Conservation (phyloP, 768 basidiomycete species). For the Lentinula boryana region DNA sequence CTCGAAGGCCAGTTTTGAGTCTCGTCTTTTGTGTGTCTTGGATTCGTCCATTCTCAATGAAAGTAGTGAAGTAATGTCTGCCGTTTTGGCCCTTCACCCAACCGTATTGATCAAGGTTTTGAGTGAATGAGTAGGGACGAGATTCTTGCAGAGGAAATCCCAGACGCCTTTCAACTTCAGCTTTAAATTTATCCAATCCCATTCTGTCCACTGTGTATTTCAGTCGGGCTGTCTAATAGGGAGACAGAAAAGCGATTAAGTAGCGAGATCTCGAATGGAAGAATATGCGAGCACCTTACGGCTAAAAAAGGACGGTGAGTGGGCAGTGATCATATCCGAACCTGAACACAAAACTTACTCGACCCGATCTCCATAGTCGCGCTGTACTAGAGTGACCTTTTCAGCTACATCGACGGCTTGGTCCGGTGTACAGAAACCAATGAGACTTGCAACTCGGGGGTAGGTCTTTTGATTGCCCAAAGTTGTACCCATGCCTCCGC, state of each 20-base stretch:
- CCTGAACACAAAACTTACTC: constrained; percentile 54
- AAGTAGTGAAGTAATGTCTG: constrained; percentile 85
- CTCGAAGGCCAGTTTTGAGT: constrained; percentile 88
- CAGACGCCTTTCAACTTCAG: constrained; percentile 83
- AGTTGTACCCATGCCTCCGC: constrained; percentile 99
- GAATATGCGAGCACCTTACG: constrained; percentile 39
- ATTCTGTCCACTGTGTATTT: constrained; percentile 98
- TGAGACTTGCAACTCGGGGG: constrained; percentile 77
- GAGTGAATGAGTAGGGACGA: constrained; percentile 74
- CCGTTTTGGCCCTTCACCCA: constrained; percentile 89
- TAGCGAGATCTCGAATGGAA: background rate
- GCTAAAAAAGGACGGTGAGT: constrained; percentile 22
- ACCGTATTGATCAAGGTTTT: constrained; percentile 91
- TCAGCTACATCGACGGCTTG: constrained; percentile 86
- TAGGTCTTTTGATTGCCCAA: constrained; percentile 99
- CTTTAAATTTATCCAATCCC: constrained; percentile 82
- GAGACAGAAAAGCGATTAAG: background rate
- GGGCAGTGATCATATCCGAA: background rate
- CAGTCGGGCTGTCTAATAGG: constrained; percentile 68
- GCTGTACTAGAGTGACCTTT: constrained; percentile 87
- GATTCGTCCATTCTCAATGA: constrained; percentile 96
- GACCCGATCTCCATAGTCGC: constrained; percentile 91
- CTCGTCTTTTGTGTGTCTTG: constrained; percentile 85
- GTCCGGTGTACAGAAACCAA: constrained; percentile 90
- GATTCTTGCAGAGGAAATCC: constrained; percentile 72